Evolutionary conservation across 1,284 basidiomycete genomes (phyloP), one percentile per base, ranked within the genome.

Genomic region (Sanguinoderma infundibulare): DNA sequence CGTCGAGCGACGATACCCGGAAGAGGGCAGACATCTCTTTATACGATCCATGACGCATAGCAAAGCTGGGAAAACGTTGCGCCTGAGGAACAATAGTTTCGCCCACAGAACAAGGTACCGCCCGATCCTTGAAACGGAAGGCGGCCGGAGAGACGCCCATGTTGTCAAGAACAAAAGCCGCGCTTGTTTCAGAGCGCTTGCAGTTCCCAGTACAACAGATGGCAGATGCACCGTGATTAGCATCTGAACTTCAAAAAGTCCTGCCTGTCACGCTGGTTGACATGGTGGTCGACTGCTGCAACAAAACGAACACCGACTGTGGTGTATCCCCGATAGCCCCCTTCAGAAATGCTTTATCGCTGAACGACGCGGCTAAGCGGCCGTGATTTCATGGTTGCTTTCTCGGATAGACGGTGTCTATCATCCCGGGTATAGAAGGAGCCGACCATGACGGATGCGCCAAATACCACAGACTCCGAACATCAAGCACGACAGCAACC

Each of bases 1-100:
- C 64, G 64, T 66, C 64, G 55, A 66, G 61, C 61, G 42, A 47
- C 36, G 61, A 52, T 35, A n/a, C 57, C 46, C 46, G 7, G 15
- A 35, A 20, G 17, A 12, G 26, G 5, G 8, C 9, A 5, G 3
- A 6, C 24, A 22, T n/a, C 34, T 20, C 57, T 61, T 63, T 66
- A 63, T 66, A 66, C 39, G 20, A n/a, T 49, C 39, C 22, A 24
- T 17, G 40, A 24, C n/a, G 54, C 34, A 47, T 46, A 49, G 52
- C 35, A 59, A 44, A 38, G 39, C 24, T 9, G 28, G n/a, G 20
- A 22, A 12, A 22, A 34, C 9, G 42, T 35, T 17, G 20, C 32
- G 54, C 32, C 42, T 39, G 9, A 26, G 50, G 20, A 52, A 58
- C 38, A 53, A 50, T 50, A 30, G 28, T 38, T 38, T 17, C 17